Evolutionary conservation across 768 basidiomycete species (phyloP), one percentile per base, ranked within the genome.

Genomic region (Chiua virens): DNA sequence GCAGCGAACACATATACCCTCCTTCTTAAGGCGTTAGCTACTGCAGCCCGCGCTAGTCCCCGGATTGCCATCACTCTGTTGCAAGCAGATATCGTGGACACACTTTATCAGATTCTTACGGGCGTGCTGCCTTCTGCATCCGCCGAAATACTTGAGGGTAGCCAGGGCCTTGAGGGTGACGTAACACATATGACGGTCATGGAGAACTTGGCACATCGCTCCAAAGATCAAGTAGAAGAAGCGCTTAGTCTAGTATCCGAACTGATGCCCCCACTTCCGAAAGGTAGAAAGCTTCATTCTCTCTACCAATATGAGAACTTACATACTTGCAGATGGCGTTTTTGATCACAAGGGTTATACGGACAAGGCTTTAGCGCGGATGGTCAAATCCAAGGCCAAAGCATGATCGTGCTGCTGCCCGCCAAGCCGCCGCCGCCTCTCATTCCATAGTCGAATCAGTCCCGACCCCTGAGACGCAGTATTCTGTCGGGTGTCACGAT

Each of bases 201-300:
- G 86, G 92, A 98, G 72, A 98, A 96, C 67, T 74, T 99, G 40
- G 93, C 93, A 1, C 94, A 98, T 68, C 80, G 94, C 25, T 90
- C 97, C 5, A 98, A 98, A 71, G 97, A 99, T 53, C 95, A 98
- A 67, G 83, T 98, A 6, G 95, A 98, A 70, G 97, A 99, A 70
- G 86, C 91, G 0, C 74, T 99, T 34, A 87, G 87, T 55, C 79
- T 98, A 35, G 76, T 96, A 30, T 89, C 89, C 21, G 97, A 99
- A 66, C 73, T 99, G 14, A 81, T 99, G 70, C 97, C 97, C 1
- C 92, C 97, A 9, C 71, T 95, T 35, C 91, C 94, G 0, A 93
- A 90, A 82, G 93, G 93, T 90, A 60, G 32, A 73, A 34, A 9
- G 1, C 3, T 21, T 42, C 8, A 10, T 17, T 42, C 7, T 40